Evolutionary conservation across 1,284 basidiomycete species (phyloP), one percentile per base, ranked within the genome.

Genomic region (Pyrrhoderma lamaoense): DNA sequence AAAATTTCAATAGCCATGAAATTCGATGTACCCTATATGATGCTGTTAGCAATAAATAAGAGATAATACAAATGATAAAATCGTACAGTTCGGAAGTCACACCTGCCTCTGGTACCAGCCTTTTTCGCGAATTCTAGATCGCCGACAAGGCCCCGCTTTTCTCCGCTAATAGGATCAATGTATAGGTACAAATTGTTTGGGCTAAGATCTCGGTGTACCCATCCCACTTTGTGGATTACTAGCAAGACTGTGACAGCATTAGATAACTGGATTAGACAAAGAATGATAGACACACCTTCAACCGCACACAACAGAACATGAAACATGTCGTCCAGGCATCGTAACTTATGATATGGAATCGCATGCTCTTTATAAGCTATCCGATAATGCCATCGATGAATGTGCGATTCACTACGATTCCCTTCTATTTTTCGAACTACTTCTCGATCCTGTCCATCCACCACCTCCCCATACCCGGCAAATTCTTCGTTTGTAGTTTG

Each of bases 181-280:
- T 40, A 49, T 18, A 5, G 13, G 22, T 49, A 49, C 9, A 49
- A 5, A 16, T 49, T 49, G 14, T n/a, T 36, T 8, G 21, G 18
- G 27, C 47, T 49, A 25, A 49, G 19, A n/a, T 49, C 47, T 13
- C 47, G 37, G 18, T 49, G 47, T 1, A 49, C 22, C 47, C 47
- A 49, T 25, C 35, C 37, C 4, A 18, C 34, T 18, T 38, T 23
- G 16, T 49, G 47, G 0, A 49, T 49, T 11, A 25, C 21, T 22
- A 16, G 18, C 14, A 49, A 36, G 5, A 18, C 47, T 49, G 18
- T 3, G 11, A 16, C 9, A 11, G 9, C 23, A 42, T 42, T 9
- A 42, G 4, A 11, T 9, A 42, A n/a, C n/a, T n/a, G n/a, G n/a
- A n/a, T n/a, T n/a, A n/a, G n/a, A n/a, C n/a, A n/a, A n/a, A n/a